Conservation (phyloP, 2,329 filamentous ascomycete species). For the Trichoderma koningii region DNA sequence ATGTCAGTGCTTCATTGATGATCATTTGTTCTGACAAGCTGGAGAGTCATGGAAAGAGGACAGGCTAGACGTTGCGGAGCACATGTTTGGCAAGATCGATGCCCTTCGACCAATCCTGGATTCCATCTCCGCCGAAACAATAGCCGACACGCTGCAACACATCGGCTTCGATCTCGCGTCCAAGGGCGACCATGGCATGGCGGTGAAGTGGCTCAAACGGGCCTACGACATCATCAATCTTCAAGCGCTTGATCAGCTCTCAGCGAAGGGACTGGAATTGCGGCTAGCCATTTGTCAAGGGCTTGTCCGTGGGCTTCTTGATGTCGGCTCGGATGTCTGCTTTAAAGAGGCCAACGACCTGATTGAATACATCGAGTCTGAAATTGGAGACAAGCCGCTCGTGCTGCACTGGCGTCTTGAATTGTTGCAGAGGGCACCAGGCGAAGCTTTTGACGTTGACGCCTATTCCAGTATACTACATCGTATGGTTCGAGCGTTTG, state of each 20-base stretch:
- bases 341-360: conserved; percentile 57
- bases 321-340: conserved; percentile 47
- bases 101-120: conserved; percentile 46
- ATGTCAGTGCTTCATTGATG: background rate
- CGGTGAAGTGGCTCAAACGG: conserved; percentile 73
- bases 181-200: conserved; percentile 55
- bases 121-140: conserved; percentile 55
- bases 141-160: conserved; percentile 70
- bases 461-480: conserved; percentile 57
- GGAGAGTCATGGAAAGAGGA: conserved; percentile 72
- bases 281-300: conserved; percentile 67
- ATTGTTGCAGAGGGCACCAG: conserved; percentile 54
- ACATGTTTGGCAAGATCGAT: conserved; percentile 67
- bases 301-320: conserved; percentile 58
- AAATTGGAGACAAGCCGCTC: conserved; percentile 64
- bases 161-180: conserved; percentile 65
- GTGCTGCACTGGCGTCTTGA: conserved; percentile 71
- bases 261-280: conserved; percentile 63
- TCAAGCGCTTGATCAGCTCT: conserved; percentile 58
- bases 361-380: conserved; percentile 62
- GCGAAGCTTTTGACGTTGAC: conserved; percentile 51
- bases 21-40: conserved; percentile 28
- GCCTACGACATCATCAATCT: conserved; percentile 61
- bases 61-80: conserved; percentile 73
- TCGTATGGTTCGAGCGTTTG: conserved; percentile 61